phyloP scores from a whole-genome alignment of 805 yeast genomes.

The Wickerhamomyces queroliae region DNA sequence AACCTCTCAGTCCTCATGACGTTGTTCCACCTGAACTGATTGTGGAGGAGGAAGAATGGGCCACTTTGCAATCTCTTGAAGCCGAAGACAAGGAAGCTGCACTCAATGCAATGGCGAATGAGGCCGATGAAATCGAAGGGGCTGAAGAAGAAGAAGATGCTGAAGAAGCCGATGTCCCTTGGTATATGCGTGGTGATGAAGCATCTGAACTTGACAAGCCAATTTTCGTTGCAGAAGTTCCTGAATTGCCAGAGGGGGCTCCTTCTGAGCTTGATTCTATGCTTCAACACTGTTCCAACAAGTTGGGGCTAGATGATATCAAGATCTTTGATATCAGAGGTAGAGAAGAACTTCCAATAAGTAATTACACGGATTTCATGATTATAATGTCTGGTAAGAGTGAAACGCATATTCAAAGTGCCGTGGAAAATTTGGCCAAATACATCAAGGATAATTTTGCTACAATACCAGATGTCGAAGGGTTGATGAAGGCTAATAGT shows the following conservation, averaged over 20 bases:
- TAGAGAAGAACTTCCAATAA: slow-evolving; percentile 30
- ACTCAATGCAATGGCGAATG: too few relatives aligned
- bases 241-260: slow-evolving; percentile 52
- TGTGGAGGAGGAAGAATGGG: too few relatives aligned
- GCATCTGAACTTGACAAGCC: slow-evolving; percentile 29
- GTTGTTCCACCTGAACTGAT: too few relatives aligned
- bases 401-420: slow-evolving; percentile 67
- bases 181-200: slow-evolving; percentile 51
- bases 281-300: slow-evolving; percentile 41
- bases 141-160: neutral
- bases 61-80: too few relatives aligned
- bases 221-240: slow-evolving; percentile 34
- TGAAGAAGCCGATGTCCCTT: slow-evolving; percentile 32
- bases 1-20: too few relatives aligned
- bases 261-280: slow-evolving; percentile 47
- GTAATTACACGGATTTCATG: slow-evolving; percentile 40
- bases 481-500: slow-evolving; percentile 55
- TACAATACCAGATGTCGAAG: slow-evolving; percentile 56
- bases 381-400: slow-evolving; percentile 74
- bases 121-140: neutral
- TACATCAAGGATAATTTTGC: slow-evolving; percentile 49
- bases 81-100: too few relatives aligned
- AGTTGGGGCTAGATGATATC: slow-evolving; percentile 63
- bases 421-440: slow-evolving; percentile 52
- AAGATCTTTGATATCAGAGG: slow-evolving; percentile 57